Base-by-base conservation (phyloP, 1,284 basidiomycete genomes). In the Irpex rosettiformis region DNA sequence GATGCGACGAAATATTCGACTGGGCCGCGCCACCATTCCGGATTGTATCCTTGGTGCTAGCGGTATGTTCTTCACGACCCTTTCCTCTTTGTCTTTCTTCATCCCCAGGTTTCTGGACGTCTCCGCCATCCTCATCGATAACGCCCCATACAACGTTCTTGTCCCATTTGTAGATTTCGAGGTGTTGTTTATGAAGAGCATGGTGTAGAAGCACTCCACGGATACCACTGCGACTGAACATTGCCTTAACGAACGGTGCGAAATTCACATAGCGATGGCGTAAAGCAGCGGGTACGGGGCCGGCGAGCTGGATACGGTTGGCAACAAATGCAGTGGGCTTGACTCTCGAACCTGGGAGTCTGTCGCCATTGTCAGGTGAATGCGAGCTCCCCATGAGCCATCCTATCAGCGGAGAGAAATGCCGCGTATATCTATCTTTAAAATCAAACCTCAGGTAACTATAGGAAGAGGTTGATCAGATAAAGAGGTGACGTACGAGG, bases 201-300 rank as follows among this genome's bases (percentile, higher is more conserved):
- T 70, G 71, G 64, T 79, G 69, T 40, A 81, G 68, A 4, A 77
- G 18, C 40, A 68, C 60, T 0, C 79, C 79, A 7, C 72, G 62
- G 27, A 78, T 61, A 2, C 79, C 77, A 2, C 63, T 67, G 21
- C 64, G 64, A 27, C 68, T 65, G 65, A 79, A 81, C 72, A 80
- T 77, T 33, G 70, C 72, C 55, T 71, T 70, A 52, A 80, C 72
- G 60, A 79, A 78, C 3, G 72, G 66, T 48, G 71, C 72, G 65
- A 79, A 80, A 30, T 77, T 77, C 58, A 80, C 78, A 62, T 77
- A 80, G 24, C 76, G 73, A 64, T 77, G 76, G 25, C 77, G 75
- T 13, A 81, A 71, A 47, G 74, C 69, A 27, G 72, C 66, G 0
- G 79, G 79, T 3, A 77, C 73, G 2, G 79, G 79, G 0, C 79